Conservation (phyloP, 176 grass and related monocot species). For the Oryza officinalis region DNA sequence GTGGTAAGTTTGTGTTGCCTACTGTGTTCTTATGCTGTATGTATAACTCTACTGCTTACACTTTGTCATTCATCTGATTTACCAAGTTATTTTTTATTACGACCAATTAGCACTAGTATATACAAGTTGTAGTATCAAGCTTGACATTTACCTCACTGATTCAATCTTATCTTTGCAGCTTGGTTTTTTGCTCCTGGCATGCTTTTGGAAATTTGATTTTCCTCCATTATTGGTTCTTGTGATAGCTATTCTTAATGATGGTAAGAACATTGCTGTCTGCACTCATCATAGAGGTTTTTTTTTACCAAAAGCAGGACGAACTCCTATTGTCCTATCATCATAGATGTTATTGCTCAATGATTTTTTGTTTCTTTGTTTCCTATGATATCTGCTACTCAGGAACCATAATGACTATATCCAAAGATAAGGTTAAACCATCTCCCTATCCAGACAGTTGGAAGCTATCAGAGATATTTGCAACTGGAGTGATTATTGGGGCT, state of each 20-base stretch:
- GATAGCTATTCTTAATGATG: conserved; percentile 72
- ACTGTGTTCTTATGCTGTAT: neutral
- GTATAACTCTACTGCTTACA: neutral
- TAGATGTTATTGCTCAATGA: neutral
- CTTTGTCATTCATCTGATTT: neutral
- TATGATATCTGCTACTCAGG: conserved; percentile 35
- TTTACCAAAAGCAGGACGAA: too few relatives aligned
- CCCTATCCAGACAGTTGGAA: conserved; percentile 68
- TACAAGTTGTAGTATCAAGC: neutral
- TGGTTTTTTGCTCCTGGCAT: conserved; percentile 59
- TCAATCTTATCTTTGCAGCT: conserved; percentile 37
- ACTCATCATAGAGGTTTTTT: neutral
- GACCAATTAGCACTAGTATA: neutral
- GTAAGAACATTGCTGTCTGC: conserved; percentile 32
- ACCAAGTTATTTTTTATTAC: neutral
- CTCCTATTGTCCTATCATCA: neutral
- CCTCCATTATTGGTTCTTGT: conserved; percentile 59
- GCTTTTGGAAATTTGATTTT: conserved; percentile 62
- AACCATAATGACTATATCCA: conserved; percentile 72
- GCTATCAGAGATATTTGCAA: conserved; percentile 65
- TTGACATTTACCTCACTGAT: conserved; percentile 7
- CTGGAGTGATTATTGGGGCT: conserved; percentile 57
- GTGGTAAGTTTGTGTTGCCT: conserved; percentile 60
- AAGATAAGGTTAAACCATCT: conserved; percentile 69
- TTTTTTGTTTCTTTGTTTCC: neutral